Base-by-base conservation (phyloP, 441 rosid genomes). In the Croton laevigatus region DNA sequence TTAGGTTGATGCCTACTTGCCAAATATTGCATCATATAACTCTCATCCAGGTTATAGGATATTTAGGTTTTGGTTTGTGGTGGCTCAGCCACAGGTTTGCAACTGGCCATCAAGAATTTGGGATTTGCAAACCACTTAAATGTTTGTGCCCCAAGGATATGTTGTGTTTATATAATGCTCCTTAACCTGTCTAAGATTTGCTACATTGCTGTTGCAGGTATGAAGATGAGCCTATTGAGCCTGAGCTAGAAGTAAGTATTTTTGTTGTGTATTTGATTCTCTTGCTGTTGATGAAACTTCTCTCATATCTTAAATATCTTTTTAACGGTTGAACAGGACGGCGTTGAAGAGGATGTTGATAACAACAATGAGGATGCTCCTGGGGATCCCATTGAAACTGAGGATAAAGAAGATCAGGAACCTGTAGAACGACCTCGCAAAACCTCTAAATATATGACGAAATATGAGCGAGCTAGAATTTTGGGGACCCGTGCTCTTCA, bases 141-240 rank as follows among this genome's bases (percentile, higher is more conserved):
- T 60, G 7, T 45, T 13, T 37, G 8, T 63, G 17, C 13, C 49
- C 20, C 20, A 22, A 38, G 13, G 17, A 48, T 54, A 9, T 32
- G 32, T 13, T 27, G 1, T 23, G 0, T 57, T 27, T 27, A 37
- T 10, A 1, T 58, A 23, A 44, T 69, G 46, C 32, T 6, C 23
- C 12, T n/a, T 69, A 23, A 6, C n/a, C n/a, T 23, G 6, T 45
- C 32, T 19, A 13, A 10, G 7, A 17, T 59, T 20, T n/a, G 62
- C 55, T 48, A 9, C 63, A 61, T 45, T 59, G 20, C 60, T 66
- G 45, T 44, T 80, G 77, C 86, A 90, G 97, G 58, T 92, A 90
- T 12, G 97, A 89, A 68, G 98, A 94, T 23, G 97, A 90, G 86
- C 95, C 97, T 32, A 71, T 73, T 8, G 96, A 94, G 90, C 93